Evolutionary conservation across 1,284 basidiomycete species (phyloP).

Genomic region (Pyrrhoderma noxium): DNA sequence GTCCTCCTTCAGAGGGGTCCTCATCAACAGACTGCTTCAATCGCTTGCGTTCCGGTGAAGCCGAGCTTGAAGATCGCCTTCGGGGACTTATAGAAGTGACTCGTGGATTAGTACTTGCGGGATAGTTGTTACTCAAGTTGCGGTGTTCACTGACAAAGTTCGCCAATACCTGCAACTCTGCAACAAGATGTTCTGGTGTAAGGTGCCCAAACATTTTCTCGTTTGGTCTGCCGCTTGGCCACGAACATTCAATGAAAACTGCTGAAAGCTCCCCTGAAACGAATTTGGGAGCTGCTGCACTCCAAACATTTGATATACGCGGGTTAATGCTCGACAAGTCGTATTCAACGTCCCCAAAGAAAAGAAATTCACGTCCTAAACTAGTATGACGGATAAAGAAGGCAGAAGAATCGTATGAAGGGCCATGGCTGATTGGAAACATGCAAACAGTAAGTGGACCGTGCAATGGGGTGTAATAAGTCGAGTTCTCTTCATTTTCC

Average conservation of each 20-base stretch:
- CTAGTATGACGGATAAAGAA: conserved; percentile 67
- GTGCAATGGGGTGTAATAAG: conserved; percentile 44
- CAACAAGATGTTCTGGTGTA: conserved; percentile 60
- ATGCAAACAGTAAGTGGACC: conserved; percentile 55
- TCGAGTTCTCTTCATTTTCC: too few relatives aligned
- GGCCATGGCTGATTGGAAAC: conserved; percentile 68
- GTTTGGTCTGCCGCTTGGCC: conserved; percentile 54
- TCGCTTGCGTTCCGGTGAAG: conserved; percentile 29
- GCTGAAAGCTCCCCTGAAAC: conserved; percentile 46
- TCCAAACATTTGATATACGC: conserved; percentile 61
- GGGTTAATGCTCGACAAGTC: conserved; percentile 57
- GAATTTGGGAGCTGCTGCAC: conserved; percentile 60
- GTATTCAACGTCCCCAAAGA: conserved; percentile 81
- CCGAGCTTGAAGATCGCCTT: conserved; percentile 5
- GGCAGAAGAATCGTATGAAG: conserved; percentile 60
- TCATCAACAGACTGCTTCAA: conserved; percentile 38
- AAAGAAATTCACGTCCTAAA: conserved; percentile 58
- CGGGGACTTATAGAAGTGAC: background rate
- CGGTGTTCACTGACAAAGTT: conserved; percentile 43
- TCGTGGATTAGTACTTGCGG: too few relatives aligned
- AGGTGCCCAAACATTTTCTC: conserved; percentile 70
- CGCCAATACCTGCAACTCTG: conserved; percentile 60
- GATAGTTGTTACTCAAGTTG: background rate
- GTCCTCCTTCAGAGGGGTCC: conserved; percentile 7
- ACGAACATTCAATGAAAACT: conserved; percentile 83